Evolutionary conservation across 2,329 filamentous ascomycete species (phyloP), one percentile per base, ranked within the genome.

Genomic region (Penicillium crustosum): DNA sequence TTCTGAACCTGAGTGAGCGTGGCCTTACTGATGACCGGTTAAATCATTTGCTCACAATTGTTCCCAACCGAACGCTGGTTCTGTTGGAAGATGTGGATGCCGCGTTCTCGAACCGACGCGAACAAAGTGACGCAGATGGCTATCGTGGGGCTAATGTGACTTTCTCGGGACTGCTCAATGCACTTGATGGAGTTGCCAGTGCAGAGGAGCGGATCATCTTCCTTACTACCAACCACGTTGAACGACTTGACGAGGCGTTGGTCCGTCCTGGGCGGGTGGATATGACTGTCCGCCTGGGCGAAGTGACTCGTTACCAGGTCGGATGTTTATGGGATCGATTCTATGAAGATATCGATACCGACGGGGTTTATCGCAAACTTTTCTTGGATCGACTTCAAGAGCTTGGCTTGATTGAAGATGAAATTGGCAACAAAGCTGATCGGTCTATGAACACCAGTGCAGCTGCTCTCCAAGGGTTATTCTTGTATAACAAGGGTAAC

Each of bases 141-240:
- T 97, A 96, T 69, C 85, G 83, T 39, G 93, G 93, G 27, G 88
- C 90, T 2, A 94, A 90, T 19, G 93, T 97, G 25, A 99, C 94
- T 0, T 97, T 97, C 69, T 97, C 93, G 0, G 93, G 93, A 0
- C 79, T 97, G 21, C 79, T 97, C 38, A 93, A 93, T 68, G 89
- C 90, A 0, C 75, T 93, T 15, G 94, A 99, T 62, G 94, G 94
- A 1, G 86, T 97, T n/a, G 92, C 92, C 7, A 95, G 93, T 51
- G 91, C 92, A 13, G 94, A 97, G 73, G 93, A 97, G 78, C 86
- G 94, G 53, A 90, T 99, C 61, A 87, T 95, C 1, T 96, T 99
- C 75, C 81, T 96, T 61, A 99, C 94, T 2, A 96, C 93, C 21
- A 99, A 99, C 70, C 91, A 97, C 70, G 86, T 96, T 38, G 92